A percentile compares a stretch with the other conserved stretches of the same genome.
phyloP scores from a whole-genome alignment of 805 yeast genomes.

The Pichia nanzhaoensis region DNA sequence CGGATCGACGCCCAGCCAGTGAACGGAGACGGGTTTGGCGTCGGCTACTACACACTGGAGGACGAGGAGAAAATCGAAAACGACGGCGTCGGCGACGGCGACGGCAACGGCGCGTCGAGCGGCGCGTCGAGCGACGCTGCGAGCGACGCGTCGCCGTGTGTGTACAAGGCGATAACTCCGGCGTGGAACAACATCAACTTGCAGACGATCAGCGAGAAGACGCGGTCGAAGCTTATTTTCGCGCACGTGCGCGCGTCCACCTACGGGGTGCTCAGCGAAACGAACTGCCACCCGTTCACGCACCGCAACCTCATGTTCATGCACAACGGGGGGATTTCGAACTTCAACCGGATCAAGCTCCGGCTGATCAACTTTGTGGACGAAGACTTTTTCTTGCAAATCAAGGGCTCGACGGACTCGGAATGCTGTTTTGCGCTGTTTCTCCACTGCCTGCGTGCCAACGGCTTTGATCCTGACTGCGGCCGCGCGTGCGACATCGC shows the following conservation, averaged over 20 bases:
- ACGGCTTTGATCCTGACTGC: slow-evolving; percentile 64
- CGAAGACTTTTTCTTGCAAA: slow-evolving; percentile 69
- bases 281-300: slow-evolving; percentile 95
- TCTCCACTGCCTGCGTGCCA: slow-evolving; percentile 63
- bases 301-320: slow-evolving; percentile 86
- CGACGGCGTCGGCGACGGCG: slow-evolving; percentile 51
- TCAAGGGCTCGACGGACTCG: slow-evolving; percentile 94
- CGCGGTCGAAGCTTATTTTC: slow-evolving; percentile 76
- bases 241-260: slow-evolving; percentile 97
- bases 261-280: slow-evolving; percentile 87
- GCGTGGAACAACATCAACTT: slow-evolving; percentile 96
- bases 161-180: slow-evolving; percentile 93
- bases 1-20: slow-evolving; percentile 88
- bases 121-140: slow-evolving; percentile 19
- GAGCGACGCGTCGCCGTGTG: slow-evolving; percentile 66
- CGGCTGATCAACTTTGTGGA: slow-evolving; percentile 61
- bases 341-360: slow-evolving; percentile 68
- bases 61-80: slow-evolving; percentile 27
- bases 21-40: slow-evolving; percentile 98
- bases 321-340: slow-evolving; percentile 92
- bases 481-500: slow-evolving; percentile 35
- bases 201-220: slow-evolving; percentile 79
- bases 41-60: slow-evolving; percentile 79
- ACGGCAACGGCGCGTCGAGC: slow-evolving; percentile 40
- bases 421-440: slow-evolving; percentile 92